Base-by-base conservation (phyloP, 2,329 filamentous ascomycete species). In the Cladosporium colombiae region DNA sequence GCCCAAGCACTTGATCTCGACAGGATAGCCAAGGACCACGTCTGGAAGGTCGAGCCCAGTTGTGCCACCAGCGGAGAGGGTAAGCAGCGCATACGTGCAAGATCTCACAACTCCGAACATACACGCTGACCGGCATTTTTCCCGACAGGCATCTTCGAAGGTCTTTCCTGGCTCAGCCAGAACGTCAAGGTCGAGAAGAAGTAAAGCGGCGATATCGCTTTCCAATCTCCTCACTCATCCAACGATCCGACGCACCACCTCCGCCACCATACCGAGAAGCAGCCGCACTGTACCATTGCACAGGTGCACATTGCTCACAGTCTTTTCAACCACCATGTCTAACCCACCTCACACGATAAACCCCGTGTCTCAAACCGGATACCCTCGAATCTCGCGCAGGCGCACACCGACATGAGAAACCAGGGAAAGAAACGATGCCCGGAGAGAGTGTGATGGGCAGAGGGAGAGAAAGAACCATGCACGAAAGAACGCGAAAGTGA, bases 21-120 rank as follows among this genome's bases (percentile, higher is more conserved):
- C 65, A 78, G 80, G 70, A 80, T 83, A 64, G 82, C 82, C n/a
- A 82, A 80, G 71, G 79, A 83, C 72, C 82, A 84, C 71, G 79
- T 80, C 40, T 84, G 82, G 82, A 84, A 84, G 72, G 82, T 84
- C 65, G 82, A 84, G 77, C 82, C 82, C 61, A 83, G 81, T 72
- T 84, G 82, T 70, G 82, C 82, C 58, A 84, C 81, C 56, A 83
- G 82, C 23, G 82, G 82, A 69, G 82, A 84, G 72, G 82, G 62
- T 65, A 53, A 52, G 62, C 37, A 16, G 23, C 49, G 31, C 35
- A 37, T 25, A 23, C 11, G 14, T 6, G 11, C 13, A 21, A 21
- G 8, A 11, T 4, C 33, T 14, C 33, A 14, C 1, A 11, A 14
- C 13, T 13, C 3, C 14, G 13, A 3, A 35, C 29, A 0, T 3